Percentiles rank a stretch among this genome's conserved stretches.
Evolutionary conservation across 306 rosid genomes (phyloP).

Genomic region (Carpinus viminea): DNA sequence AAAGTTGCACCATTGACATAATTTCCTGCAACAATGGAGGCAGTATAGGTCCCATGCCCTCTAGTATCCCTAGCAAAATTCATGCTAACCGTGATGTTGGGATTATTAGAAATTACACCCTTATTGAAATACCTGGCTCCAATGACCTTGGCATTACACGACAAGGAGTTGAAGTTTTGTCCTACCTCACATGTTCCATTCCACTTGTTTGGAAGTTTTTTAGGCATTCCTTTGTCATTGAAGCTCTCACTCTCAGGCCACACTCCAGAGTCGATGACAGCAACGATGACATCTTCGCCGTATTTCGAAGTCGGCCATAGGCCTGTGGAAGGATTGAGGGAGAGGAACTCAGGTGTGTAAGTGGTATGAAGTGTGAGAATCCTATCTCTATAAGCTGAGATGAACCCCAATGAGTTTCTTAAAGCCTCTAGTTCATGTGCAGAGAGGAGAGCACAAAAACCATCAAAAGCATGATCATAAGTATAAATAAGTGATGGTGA

Average conservation of each 20-base stretch:
- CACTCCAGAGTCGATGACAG: neutral
- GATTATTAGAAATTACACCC: neutral
- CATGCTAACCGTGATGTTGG: neutral
- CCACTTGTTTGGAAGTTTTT: neutral
- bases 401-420: neutral
- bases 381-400: neutral
- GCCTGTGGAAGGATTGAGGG: conserved; percentile 13
- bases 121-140: too few relatives aligned
- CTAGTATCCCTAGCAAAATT: conserved; percentile 28
- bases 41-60: conserved; percentile 40
- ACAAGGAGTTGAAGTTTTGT: neutral
- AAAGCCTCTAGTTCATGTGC: neutral
- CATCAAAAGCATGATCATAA: conserved; percentile 1
- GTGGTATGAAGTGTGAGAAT: neutral
- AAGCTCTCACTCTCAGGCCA: neutral
- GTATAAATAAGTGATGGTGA: neutral
- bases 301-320: conserved; percentile 9
- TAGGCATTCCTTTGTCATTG: neutral
- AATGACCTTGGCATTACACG: conserved; percentile 6
- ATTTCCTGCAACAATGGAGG: conserved; percentile 31
- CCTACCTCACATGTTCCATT: neutral
- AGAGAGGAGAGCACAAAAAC: neutral
- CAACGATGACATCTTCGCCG: neutral
- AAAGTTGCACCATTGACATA: conserved; percentile 14
- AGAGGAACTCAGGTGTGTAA: conserved; percentile 12